Base-by-base conservation (phyloP, 176 grass and related monocot genomes). In the Rhynchospora pubera region DNA sequence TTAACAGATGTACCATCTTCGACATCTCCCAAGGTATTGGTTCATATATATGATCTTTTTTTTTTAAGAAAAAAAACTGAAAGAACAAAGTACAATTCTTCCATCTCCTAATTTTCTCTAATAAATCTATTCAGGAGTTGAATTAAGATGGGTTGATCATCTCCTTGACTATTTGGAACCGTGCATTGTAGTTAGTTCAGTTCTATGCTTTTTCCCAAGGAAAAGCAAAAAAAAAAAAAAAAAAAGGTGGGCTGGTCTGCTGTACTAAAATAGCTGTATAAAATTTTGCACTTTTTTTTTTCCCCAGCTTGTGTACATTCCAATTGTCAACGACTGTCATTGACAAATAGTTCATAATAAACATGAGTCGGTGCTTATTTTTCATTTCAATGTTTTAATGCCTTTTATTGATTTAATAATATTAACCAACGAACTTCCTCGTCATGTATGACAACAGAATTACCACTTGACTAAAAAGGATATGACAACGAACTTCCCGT, bases 121-220 rank as follows among this genome's bases (percentile, higher is more conserved):
- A 7, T 72, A 8, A 45, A 12, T 69, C 63, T 44, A 71, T 19
- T n/a, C 85, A 86, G 85, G 78, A 86, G 22, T 86, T 81, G 79
- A 81, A 64, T 81, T 81, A 51, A 73, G 79, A 16, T 75, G 71
- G 71, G 6, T 18, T 26, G 7, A 28, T 51, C 6, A 9, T 74
- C 4, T 45, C 28, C 44, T 28, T 5, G 47, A 30, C 2, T 28
- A 22, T 21, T 30, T 75, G 70, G 44, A 75, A 39, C 52, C 21
- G 12, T 53, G 46, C 21, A 52, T 14, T 7, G 21, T 75, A 75
- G 47, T 53, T 53, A 75, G 71, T 12, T 52, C 8, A 7, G 15
- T 50, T 8, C 26, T 15, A 14, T 74, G 46, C 45, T 46, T 71
- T 71, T 47, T 71, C 44, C 47, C 18, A 71, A 71, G 56, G 56